Base-by-base conservation (phyloP, 2,329 filamentous ascomycete genomes). In the Sporothrix brunneoviolacea region DNA sequence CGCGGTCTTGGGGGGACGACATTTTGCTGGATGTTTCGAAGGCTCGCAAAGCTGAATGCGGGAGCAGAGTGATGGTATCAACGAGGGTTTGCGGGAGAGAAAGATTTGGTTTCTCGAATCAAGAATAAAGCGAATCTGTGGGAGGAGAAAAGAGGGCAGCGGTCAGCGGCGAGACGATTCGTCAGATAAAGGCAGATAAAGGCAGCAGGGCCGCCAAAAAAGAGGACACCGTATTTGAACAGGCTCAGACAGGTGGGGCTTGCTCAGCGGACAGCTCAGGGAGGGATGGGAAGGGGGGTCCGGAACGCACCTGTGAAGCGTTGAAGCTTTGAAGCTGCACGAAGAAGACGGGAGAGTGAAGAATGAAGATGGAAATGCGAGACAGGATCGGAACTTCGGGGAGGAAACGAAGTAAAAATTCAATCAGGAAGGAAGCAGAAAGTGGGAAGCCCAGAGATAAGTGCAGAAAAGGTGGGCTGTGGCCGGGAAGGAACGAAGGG, bases 1-100 rank as follows among this genome's bases (percentile, higher is more conserved):
- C 80, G 69, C 83, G 83, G 63, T 89, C 86, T 71, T 89, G 86
- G 61, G 83, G 76, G 56, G 77, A 76, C 69, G 83, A 84, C 84
- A 89, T 89, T 61, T 63, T 79, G 69, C 5, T 13, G 45, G 41
- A 16, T 45, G 39, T 39, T 42, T 18, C 28, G 19, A 32, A 15
- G 43, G n/a, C 18, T 28, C 27, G 27, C 33, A 16, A 28, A 32
- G 32, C 19, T 16, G 39, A 28, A 38, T 35, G 38, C 45, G 36
- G 32, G 43, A 44, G 4, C n/a, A 27, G 18, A 44, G 38, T 40
- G 45, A 40, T 24, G 45, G n/a, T n/a, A n/a, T n/a, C n/a, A n/a
- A n/a, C 24, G 24, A 38, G 4, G 18, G 18, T 38, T 43, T 21
- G 28, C 22, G 30, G 38, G 30, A 16, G 30, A 49, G 30, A 43